Evolutionary conservation across 2,329 filamentous ascomycete genomes (phyloP).

Genomic region (Aspergillus transmontanensis): DNA sequence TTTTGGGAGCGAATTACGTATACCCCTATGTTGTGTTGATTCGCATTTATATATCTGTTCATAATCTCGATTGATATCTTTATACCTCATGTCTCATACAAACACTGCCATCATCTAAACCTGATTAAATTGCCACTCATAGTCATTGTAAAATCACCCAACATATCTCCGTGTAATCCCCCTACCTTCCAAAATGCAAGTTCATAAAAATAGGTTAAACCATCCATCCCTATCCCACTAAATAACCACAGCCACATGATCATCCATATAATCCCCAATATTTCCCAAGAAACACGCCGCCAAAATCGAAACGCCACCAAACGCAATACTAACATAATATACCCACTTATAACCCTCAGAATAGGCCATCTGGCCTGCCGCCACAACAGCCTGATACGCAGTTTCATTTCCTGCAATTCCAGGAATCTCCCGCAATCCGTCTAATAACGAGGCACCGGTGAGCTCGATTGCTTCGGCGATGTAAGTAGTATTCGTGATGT

Average conservation of each 20-base stretch:
- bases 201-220: no score
- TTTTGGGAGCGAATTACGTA: constrained; percentile 3
- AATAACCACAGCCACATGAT: constrained; percentile 59
- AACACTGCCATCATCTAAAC: background rate
- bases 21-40: constrained; percentile 8
- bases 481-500: constrained; percentile 51
- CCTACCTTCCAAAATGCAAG: background rate
- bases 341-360: constrained; percentile 62
- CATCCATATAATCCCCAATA: constrained; percentile 61
- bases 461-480: constrained; percentile 56
- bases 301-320: constrained; percentile 60
- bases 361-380: constrained; percentile 59
- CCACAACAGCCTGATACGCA: constrained; percentile 56
- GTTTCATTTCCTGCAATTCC: constrained; percentile 56
- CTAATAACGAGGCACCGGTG: constrained; percentile 56
- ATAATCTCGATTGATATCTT: background rate
- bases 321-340: constrained; percentile 65
- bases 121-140: background rate
- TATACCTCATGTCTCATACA: background rate
- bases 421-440: constrained; percentile 52
- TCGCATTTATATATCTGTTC: background rate
- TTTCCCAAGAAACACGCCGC: constrained; percentile 62
- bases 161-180: background rate
- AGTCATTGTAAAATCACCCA: background rate
- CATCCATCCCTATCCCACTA: background rate